Conservation (phyloP, 805 yeast genomes). For the Wickerhamiella australiensis region DNA sequence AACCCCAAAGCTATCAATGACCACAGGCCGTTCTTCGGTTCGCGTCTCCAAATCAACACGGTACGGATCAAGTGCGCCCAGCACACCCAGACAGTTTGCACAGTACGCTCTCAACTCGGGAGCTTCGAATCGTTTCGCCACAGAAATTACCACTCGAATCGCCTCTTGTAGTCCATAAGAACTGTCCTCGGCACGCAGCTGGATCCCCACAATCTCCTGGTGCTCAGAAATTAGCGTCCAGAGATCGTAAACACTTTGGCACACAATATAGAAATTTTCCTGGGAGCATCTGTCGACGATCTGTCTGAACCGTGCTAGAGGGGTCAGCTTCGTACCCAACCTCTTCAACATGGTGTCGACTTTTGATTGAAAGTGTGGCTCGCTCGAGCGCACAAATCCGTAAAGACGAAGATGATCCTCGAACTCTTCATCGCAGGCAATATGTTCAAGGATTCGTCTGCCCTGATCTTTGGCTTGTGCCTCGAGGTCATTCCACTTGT, state of each 20-base stretch:
- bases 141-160: conserved; percentile 23
- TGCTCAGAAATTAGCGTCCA: conserved; percentile 34
- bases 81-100: conserved; percentile 53
- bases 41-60: conserved; percentile 32
- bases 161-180: conserved; percentile 15
- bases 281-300: conserved; percentile 45
- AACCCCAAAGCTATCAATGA: conserved; percentile 52
- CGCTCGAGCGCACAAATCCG: neutral
- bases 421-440: neutral
- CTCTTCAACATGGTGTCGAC: neutral
- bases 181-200: conserved; percentile 11
- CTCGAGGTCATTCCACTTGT: conserved; percentile 44
- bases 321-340: neutral
- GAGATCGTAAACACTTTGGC: conserved; percentile 58
- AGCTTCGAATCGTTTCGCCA: conserved; percentile 22
- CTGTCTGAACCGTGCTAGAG: conserved; percentile 20
- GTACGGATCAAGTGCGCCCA: conserved; percentile 67
- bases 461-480: neutral
- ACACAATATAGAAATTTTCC: conserved; percentile 58
- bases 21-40: conserved; percentile 30
- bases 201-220: conserved; percentile 17
- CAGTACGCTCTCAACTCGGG: conserved; percentile 34
- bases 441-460: neutral
- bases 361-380: neutral
- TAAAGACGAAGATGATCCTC: no score